Evolutionary conservation across 1,284 basidiomycete species (phyloP), one percentile per base, ranked within the genome.

Genomic region (Ustanciosporium gigantosporum): DNA sequence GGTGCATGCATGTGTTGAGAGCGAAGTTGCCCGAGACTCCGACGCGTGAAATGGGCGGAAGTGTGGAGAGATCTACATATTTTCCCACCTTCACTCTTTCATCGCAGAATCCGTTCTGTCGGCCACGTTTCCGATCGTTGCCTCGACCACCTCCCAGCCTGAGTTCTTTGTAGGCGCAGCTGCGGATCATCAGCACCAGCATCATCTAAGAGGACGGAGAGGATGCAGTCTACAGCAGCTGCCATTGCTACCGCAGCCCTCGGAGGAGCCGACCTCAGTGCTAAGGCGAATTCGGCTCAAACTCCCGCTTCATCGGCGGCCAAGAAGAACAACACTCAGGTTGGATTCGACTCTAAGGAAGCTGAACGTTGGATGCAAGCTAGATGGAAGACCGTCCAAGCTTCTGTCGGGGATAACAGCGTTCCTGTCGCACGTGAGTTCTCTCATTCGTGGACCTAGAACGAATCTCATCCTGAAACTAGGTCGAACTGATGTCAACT

Each of bases 211-310:
- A n/a, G n/a, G n/a, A n/a, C n/a, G n/a, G n/a, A n/a, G 8, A 46
- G 15, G 8, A 65, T 65, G 61, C 61, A 65, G 44, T 65, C 55
- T 13, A 65, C 55, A 11, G 45, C 55, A 34, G 46, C 55, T 34
- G 60, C 50, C 2, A 64, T 64, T 15, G 55, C 60, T 24, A 43
- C 50, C 17, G 61, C 61, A 21, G 61, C 50, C 14, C 44, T 58
- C 2, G 48, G 55, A 9, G 61, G 61, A 19, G 31, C 45, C 25
- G 61, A 65, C 31, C 23, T 65, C 6, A 41, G 41, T 19, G 61
- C 56, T 21, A 43, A 49, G 19, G 50, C 61, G 32, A 59, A 56
- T 45, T 47, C 47, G 17, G 38, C 41, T 17, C 52, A 56, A 25
- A 14, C 29, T 21, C 16, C 29, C 13, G 32, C 31, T 8, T 19